These are phyloP conservation scores for Umbelopsis ramanniana DNA, from an alignment of 192 early-diverging fungal genomes.

Conservation along the genomic window DNA sequence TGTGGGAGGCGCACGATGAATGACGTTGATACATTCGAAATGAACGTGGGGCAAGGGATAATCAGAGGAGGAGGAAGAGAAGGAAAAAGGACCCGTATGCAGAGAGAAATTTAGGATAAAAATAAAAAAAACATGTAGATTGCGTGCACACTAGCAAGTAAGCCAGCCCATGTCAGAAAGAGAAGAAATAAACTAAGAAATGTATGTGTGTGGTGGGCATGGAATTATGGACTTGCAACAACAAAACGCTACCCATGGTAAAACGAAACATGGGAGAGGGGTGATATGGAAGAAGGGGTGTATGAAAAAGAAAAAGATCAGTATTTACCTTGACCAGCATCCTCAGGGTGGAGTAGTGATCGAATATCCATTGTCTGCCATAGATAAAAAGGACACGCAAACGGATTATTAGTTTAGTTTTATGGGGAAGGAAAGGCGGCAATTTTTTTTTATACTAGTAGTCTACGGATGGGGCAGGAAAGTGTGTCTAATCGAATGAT, in stretches of 20 bases:
- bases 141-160: too few species aligned
- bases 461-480: too few species aligned
- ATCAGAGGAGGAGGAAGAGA: background rate
- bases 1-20: slow-evolving; percentile 4
- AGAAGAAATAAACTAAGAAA: too few species aligned
- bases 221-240: too few species aligned
- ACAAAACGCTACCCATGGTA: too few species aligned
- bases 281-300: background rate
- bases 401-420: background rate
- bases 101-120: too few species aligned
- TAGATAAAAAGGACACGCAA: background rate
- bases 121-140: too few species aligned
- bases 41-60: slow-evolving; percentile 13
- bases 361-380: slow-evolving; percentile 16
- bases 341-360: slow-evolving; percentile 17
- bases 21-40: slow-evolving; percentile 9
- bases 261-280: too few species aligned
- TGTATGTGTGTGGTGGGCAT: too few species aligned
- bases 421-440: background rate
- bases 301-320: background rate
- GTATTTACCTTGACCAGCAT: slow-evolving; percentile 17
- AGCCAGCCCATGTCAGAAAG: too few species aligned
- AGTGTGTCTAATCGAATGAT: background rate
- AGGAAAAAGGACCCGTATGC: background rate
- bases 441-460: background rate